phyloP scores from a whole-genome alignment of 2,329 filamentous ascomycete species.

The Teratosphaeria destructans region DNA sequence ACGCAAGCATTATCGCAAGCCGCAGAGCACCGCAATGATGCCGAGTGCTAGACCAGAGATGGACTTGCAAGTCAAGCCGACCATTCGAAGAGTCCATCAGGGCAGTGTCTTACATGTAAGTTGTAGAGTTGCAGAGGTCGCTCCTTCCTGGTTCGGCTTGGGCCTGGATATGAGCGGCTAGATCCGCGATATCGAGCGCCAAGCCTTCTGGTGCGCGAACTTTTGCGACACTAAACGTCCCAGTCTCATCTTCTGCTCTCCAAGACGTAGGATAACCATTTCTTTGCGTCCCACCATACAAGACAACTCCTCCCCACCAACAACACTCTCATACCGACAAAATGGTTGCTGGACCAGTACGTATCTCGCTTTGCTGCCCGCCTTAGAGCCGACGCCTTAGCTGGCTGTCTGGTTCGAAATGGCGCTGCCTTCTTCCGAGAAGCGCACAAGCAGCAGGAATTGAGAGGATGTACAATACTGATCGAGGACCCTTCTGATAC shows the following conservation, averaged over 20 bases:
- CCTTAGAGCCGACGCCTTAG: conserved; percentile 34
- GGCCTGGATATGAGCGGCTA: background rate
- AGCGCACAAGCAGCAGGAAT: conserved; percentile 74
- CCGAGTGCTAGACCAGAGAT: no score
- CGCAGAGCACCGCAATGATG: no score
- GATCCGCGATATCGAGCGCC: background rate
- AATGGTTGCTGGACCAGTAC: conserved; percentile 87
- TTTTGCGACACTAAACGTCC: conserved; percentile 12
- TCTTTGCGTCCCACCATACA: conserved; percentile 59
- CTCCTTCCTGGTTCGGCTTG: background rate
- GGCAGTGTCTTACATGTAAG: background rate
- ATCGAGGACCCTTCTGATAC: conserved; percentile 42
- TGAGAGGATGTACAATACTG: conserved; percentile 16
- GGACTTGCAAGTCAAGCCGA: no score
- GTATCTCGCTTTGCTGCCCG: conserved; percentile 97
- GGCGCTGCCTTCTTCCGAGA: background rate
- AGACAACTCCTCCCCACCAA: conserved; percentile 16
- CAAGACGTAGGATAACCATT: conserved; percentile 75
- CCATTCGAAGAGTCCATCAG: background rate
- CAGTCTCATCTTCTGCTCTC: conserved; percentile 7
- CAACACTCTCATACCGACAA: conserved; percentile 31
- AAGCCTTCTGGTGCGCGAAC: background rate
- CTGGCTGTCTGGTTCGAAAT: conserved; percentile 16
- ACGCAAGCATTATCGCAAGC: no score
- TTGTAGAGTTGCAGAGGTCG: background rate